phyloP scores from a whole-genome alignment of 306 rosid genomes.

The Lupinus albus region DNA sequence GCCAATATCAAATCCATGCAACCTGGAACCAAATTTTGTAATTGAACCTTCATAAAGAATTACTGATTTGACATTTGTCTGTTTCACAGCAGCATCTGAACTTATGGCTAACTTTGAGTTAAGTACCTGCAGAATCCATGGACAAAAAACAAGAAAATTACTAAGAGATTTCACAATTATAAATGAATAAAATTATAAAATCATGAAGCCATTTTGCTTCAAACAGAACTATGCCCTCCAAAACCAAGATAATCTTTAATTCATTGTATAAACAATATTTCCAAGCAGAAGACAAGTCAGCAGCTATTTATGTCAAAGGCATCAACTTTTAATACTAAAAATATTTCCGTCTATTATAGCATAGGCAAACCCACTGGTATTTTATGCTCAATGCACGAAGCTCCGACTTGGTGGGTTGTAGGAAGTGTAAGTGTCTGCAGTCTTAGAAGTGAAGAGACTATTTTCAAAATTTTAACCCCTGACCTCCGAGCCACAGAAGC shows the following conservation, averaged over 20 bases:
- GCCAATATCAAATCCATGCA: slow-evolving; percentile 84
- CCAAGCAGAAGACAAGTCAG: slow-evolving; percentile 10
- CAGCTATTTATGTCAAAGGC: slow-evolving; percentile 21
- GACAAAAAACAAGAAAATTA: slow-evolving; percentile 41
- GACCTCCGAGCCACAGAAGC: too few species aligned
- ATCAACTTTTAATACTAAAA: slow-evolving; percentile 10
- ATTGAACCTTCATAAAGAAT: slow-evolving; percentile 90
- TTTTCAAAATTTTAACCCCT: too few species aligned
- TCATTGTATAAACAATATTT: too few species aligned
- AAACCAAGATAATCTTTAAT: background rate
- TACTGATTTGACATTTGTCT: slow-evolving; percentile 54
- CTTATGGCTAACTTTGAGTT: slow-evolving; percentile 66
- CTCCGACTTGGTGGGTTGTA: too few species aligned
- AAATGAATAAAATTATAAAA: background rate
- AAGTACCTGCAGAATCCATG: slow-evolving; percentile 63
- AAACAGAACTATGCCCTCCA: slow-evolving; percentile 17
- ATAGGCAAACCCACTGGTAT: too few species aligned
- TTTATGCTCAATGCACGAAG: too few species aligned
- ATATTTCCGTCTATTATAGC: background rate
- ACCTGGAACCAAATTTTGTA: slow-evolving; percentile 65
- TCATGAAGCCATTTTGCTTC: slow-evolving; percentile 8
- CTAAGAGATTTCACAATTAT: slow-evolving; percentile 25
- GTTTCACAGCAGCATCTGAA: slow-evolving; percentile 44
- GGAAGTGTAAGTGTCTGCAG: too few species aligned
- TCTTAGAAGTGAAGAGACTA: too few species aligned